Evolutionary conservation across 228 moss, liverwort and hornwort species (phyloP), one percentile per base, ranked within the genome.

Genomic region (Sphagnum magellanicum): DNA sequence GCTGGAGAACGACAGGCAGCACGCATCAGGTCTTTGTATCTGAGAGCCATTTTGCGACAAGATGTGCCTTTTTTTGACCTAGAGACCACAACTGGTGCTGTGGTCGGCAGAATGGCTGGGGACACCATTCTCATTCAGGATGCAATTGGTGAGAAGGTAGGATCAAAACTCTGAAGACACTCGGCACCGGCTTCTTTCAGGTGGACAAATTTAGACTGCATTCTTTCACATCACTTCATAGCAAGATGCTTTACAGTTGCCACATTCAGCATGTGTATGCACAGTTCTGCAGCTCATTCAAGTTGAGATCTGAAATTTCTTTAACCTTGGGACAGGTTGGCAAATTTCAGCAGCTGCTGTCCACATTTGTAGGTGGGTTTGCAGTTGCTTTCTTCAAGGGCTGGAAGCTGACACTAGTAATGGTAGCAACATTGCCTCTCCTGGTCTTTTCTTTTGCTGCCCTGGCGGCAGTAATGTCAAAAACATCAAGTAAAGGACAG

Each of bases 81-180:
- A 49, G 86, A 89, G 51, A 92, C 92, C 6, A 83, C 89, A 14
- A 95, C 92, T 5, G 95, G 95, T 70, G 90, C 91, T 74, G 92
- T 92, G 77, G 68, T 92, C 15, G 76, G 89, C 62, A 89, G 95
- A 62, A 95, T 95, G 92, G 87, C 95, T 14, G 95, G 92, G 53
- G 92, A 95, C 65, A 92, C 92, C 15, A 64, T 88, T 60, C 87
- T 95, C 64, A 88, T 91, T 52, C 95, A 92, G 68, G 84, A 90
- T 16, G 92, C 92, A 16, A 71, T 92, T 47, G 95, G 92, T 69
- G 92, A 92, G 72, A 95, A 92, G 95, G 95, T 95, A 78, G n/a
- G 61, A 51, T 17, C 32, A 32, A 32, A 32, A 32, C 32, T 32
- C 32, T 32, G 32, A 32, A 32, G 32, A 32, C 32, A 32, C 32